Evolutionary conservation across 2,329 filamentous ascomycete species (phyloP).

Genomic region (Stemphylium beticola): DNA sequence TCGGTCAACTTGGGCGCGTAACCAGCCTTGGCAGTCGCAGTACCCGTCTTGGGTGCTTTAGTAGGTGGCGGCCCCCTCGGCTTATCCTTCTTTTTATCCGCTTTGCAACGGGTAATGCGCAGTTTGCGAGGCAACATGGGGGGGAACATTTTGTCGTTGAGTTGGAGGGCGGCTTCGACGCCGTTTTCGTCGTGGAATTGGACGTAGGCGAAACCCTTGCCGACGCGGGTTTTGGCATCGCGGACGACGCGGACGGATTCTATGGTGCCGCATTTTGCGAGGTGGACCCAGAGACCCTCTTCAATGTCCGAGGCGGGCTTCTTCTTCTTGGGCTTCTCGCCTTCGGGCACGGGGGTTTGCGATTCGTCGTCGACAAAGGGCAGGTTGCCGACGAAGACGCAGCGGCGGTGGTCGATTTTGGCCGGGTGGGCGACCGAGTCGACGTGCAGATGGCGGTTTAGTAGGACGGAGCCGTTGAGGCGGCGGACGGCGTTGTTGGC

Average conservation of each 20-base stretch:
- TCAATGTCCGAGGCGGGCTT: slow-evolving; percentile 84
- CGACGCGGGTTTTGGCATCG: slow-evolving; percentile 87
- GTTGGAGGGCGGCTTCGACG: slow-evolving; percentile 87
- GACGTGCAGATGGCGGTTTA: slow-evolving; percentile 87
- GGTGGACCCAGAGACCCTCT: slow-evolving; percentile 88
- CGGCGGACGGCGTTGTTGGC: slow-evolving; percentile 76
- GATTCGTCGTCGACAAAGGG: slow-evolving; percentile 95
- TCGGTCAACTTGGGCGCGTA: slow-evolving; percentile 75
- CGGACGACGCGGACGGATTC: slow-evolving; percentile 93
- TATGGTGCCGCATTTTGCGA: slow-evolving; percentile 77
- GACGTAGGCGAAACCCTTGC: slow-evolving; percentile 97
- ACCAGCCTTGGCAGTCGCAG: slow-evolving; percentile 48
- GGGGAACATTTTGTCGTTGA: slow-evolving; percentile 90
- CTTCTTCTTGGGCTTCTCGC: slow-evolving; percentile 67
- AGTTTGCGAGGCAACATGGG: slow-evolving; percentile 90
- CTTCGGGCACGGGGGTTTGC: slow-evolving; percentile 66
- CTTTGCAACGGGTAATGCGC: slow-evolving; percentile 85
- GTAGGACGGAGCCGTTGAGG: slow-evolving; percentile 82
- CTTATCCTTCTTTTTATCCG: slow-evolving; percentile 55
- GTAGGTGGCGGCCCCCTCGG: slow-evolving; percentile 40
- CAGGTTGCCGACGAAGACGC: slow-evolving; percentile 95
- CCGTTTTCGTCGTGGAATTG: slow-evolving; percentile 88
- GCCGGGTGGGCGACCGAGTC: slow-evolving; percentile 90
- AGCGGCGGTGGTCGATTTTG: slow-evolving; percentile 81
- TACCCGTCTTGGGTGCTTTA: slow-evolving; percentile 1